Evolutionary conservation across 176 grass and related monocot genomes (phyloP).

Genomic region (Guadua angustifolia): DNA sequence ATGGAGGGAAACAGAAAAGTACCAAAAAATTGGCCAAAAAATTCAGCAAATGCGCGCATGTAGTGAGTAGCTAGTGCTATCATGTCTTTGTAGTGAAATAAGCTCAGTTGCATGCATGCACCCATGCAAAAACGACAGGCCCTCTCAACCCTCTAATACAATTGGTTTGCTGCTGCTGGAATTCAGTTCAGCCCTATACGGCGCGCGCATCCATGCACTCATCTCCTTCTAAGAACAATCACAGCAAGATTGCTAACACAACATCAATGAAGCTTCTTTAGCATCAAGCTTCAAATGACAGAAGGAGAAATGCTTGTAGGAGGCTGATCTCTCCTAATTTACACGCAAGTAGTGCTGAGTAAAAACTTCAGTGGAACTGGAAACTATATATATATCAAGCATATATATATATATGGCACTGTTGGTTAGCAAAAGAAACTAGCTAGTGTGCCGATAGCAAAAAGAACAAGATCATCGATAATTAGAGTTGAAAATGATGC

Average conservation of each 20-base stretch:
- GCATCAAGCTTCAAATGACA: background rate
- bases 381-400: background rate
- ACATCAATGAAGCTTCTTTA: background rate
- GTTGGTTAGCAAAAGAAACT: background rate
- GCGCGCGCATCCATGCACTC: background rate
- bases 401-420: background rate
- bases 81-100: too few species aligned
- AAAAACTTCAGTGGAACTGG: background rate
- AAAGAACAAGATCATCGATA: background rate
- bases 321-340: background rate
- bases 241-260: background rate
- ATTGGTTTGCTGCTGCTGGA: background rate
- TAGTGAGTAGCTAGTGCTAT: background rate
- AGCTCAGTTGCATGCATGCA: background rate
- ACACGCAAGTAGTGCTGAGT: too few species aligned
- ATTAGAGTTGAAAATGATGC: background rate
- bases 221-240: background rate
- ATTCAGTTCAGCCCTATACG: slow-evolving; percentile 2
- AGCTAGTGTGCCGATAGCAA: too few species aligned
- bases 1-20: background rate
- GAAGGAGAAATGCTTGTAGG: background rate
- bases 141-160: background rate
- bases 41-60: background rate
- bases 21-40: background rate
- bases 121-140: background rate